Base-by-base conservation (phyloP, 2,329 filamentous ascomycete genomes). In the Magnaporthiopsis rhizophila region DNA sequence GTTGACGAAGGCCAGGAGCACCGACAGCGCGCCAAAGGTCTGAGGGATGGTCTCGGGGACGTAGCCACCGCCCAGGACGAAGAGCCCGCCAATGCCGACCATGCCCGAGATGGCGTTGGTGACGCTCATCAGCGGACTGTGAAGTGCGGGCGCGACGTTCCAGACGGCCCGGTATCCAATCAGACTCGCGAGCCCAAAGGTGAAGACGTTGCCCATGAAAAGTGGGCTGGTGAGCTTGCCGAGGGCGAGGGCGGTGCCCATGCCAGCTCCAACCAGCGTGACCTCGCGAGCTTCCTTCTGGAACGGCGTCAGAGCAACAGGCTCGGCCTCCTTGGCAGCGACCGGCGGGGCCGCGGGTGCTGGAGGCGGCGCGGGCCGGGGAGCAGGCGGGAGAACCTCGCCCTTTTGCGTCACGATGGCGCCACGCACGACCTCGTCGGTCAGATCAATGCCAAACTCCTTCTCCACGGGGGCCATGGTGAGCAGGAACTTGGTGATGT, bases 31-130 rank as follows among this genome's bases (percentile, higher is more conserved):
- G 64, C 92, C 92, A 50, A 97, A 85, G 2, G 79, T 76, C 72
- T 96, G 91, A 0, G 92, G 92, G 7, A 96, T 80, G 0, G 91
- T 96, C 70, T 88, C 86, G 0, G 91, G 91, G 0, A 91, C 68
- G 71, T 87, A 89, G 30, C 91, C 91, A 36, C 92, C 92, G 15
- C 92, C 92, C 78, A 97, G 89, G 64, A 96, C 88, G 77, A 96
- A 97, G 68, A 96, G 82, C 15, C 92, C 92, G 65, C 92, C 92
- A 66, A 97, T 83, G 65, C 92, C 92, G 36, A 96, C 92, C 89
- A 97, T 91, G 64, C 86, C 91, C 38, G 91, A 95, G 69, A 96
- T 96, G 34, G 92, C 92, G 73, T 97, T 96, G 9, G 92, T 96
- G 50, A 96, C 92, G 69, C 89, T 93, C 92, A 97, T 96, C 6